Evolutionary conservation across 345 rosid species (phyloP).

Genomic region (Laguncularia racemosa): DNA sequence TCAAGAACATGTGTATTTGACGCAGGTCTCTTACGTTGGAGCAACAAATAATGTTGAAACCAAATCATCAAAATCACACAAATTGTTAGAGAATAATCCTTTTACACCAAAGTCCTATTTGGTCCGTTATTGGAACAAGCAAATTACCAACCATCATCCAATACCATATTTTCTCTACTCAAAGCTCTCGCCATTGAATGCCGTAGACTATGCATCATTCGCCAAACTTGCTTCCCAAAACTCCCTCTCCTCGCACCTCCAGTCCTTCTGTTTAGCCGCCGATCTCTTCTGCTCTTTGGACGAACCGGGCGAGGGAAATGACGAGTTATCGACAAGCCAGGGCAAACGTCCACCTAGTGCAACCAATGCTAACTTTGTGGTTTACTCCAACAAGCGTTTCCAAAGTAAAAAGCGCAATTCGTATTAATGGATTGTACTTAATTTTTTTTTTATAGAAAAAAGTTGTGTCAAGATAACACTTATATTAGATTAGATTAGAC

Average conservation of each 20-base stretch:
- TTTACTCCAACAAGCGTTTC: slow-evolving; percentile 37
- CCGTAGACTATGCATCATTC: slow-evolving; percentile 37
- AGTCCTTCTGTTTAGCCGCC: slow-evolving; percentile 50
- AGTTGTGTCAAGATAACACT: too few relatives aligned
- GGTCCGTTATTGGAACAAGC: slow-evolving; percentile 81
- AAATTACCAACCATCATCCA: slow-evolving; percentile 29
- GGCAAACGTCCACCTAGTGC: background rate
- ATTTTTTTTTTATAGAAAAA: too few relatives aligned
- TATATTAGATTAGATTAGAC: too few relatives aligned
- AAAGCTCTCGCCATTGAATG: slow-evolving; percentile 62
- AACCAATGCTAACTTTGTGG: slow-evolving; percentile 37
- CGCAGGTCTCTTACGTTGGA: slow-evolving; percentile 15
- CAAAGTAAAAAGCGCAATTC: background rate
- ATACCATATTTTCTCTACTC: slow-evolving; percentile 57
- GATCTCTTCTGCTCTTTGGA: slow-evolving; percentile 47
- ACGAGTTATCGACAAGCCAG: background rate
- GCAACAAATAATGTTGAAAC: background rate
- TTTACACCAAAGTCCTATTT: slow-evolving; percentile 63
- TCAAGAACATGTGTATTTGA: background rate
- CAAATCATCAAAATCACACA: background rate
- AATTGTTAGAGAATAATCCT: slow-evolving; percentile 35
- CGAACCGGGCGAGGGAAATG: background rate
- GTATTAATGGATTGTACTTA: too few relatives aligned
- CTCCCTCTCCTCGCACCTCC: slow-evolving; percentile 37
- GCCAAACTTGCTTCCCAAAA: slow-evolving; percentile 33